Base-by-base conservation (phyloP, 2,329 filamentous ascomycete species). In the Botrytis fabae region DNA sequence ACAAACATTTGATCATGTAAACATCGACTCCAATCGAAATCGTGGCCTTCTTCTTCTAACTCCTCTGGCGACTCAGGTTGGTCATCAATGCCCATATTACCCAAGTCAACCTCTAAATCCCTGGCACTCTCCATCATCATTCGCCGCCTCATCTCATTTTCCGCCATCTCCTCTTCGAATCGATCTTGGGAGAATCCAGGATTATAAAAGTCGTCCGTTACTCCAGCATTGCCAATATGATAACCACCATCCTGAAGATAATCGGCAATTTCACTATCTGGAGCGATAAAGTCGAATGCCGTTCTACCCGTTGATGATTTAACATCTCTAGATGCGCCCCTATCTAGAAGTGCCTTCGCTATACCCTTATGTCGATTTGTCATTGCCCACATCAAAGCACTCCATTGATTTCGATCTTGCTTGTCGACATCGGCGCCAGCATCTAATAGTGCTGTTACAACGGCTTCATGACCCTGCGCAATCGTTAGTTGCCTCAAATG, bases 71-170 rank as follows among this genome's bases (percentile, higher is more conserved):
- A 86, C 89, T 98, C 96, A 70, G 95, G 93, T 80, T 97, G 92
- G 81, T 99, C 96, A 80, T 99, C 96, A 79, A 99, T 91, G 44
- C 96, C 96, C 73, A 99, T 89, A 78, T 97, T 99, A 20, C 95
- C 96, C 72, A 99, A 83, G 79, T 99, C 96, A 60, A 99, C 96
- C 82, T 99, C 96, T 51, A 99, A 86, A 81, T 99, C 97, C 77
- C 97, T 92, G 9, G 96, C 95, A 80, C 96, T 99, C 81, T 99
- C 96, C 89, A 97, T 96, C 95, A 98, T 98, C 94, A 99, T 97
- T 46, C 96, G 90, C 76, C 95, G 89, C 80, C 95, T 93, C 88
- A 98, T 90, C 82, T 98, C 96, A 78, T 93, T 97, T 82, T 99
- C 96, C 4, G 95, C 95, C 88, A 98, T 91, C 81, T 99, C 96